Base-by-base conservation (phyloP, 345 rosid genomes). In the Gynandropsis gynandra region DNA sequence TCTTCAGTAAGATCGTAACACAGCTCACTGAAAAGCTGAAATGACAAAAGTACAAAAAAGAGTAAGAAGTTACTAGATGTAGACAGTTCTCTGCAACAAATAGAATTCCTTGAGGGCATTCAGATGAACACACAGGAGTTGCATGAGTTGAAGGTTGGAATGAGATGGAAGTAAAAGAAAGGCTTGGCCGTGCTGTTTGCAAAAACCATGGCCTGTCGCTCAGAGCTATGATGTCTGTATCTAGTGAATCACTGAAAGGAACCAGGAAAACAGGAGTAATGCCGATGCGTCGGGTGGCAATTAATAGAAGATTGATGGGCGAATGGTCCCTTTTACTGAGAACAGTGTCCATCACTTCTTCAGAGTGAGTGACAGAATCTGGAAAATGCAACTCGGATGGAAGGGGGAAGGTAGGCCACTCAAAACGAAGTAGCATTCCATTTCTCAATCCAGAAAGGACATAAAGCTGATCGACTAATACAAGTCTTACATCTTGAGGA, bases 401-500 rank as follows among this genome's bases (percentile, higher is more conserved):
- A 43, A 68, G 49, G 47, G 69, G 67, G 24, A 64, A 47, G 58
- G 78, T 59, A 46, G 95, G 93, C 93, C 89, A 85, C 71, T 92
- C 97, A 78, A 87, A 87, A 34, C 95, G 87, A 47, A 92, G 93
- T 32, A 92, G 81, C 98, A 92, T 92, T 48, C 98, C 98, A 63
- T 92, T 92, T 76, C 98, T 87, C 72, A 92, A 74, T 46, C 98
- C 95, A 43, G 83, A 72, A 56, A 92, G 90, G 53, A 87, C 79
- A 74, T 87, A 92, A 42, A 71, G 60, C 42, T 74, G 89, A 67
- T 92, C 95, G 62, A 74, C 95, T 9, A 81, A 60, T 38, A 87
- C 97, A 71, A 92, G 88, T 71, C 97, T 92, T 43, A 85, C 97
- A 59, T 92, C 98, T 68, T 92, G 98, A 45, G 98, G 97, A 62